These are phyloP conservation scores for Ophiocordyceps polyrhachis-furcata DNA, from an alignment of 2,329 filamentous ascomycete genomes.

Conservation along the genomic window DNA sequence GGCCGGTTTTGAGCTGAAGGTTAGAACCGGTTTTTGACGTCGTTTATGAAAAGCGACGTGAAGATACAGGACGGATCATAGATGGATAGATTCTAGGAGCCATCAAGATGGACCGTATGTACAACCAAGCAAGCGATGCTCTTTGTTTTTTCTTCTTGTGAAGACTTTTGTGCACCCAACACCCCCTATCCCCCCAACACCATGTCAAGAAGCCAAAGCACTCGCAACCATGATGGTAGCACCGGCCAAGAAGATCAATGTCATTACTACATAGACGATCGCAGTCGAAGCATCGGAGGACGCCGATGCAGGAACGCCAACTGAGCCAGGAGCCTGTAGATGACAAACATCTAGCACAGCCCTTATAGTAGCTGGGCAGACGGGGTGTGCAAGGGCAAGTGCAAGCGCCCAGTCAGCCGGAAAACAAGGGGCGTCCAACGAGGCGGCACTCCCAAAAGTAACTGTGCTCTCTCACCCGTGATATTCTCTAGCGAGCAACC, in stretches of 20 bases:
- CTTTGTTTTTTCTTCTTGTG: neutral
- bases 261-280: neutral
- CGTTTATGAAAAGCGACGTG: neutral
- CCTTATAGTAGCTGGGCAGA: neutral
- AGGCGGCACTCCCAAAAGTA: neutral
- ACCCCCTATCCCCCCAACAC: neutral
- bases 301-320: neutral
- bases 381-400: neutral
- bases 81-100: neutral
- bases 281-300: neutral
- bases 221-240: neutral
- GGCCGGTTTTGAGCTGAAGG: slow-evolving; percentile 23
- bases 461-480: slow-evolving; percentile 9
- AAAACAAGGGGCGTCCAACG: neutral
- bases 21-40: neutral
- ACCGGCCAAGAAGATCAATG: neutral
- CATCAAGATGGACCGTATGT: neutral
- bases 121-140: neutral
- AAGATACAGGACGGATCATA: neutral
- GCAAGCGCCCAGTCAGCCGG: neutral
- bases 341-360: neutral
- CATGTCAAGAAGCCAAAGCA: neutral
- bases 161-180: neutral
- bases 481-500: slow-evolving; percentile 17
- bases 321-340: neutral